These are phyloP conservation scores for Candida palmyrensis DNA, from an alignment of 805 yeast genomes.

Conservation along the genomic window DNA sequence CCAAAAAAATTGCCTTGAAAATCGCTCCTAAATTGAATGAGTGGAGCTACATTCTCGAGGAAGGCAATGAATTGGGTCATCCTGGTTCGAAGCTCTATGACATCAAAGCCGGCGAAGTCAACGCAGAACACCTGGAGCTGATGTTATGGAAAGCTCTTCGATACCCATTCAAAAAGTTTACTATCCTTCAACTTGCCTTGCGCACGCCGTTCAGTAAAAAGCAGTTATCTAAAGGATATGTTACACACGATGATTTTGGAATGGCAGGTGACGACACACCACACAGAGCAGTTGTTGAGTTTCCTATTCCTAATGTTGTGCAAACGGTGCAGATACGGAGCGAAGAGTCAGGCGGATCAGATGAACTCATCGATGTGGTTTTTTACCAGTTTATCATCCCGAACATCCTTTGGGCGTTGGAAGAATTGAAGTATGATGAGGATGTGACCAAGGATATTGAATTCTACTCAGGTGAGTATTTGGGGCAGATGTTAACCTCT, in stretches of 20 bases:
- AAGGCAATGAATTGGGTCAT: not conserved
- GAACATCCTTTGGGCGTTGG: slow-evolving; percentile 29
- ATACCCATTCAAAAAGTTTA: no score
- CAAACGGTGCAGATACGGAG: slow-evolving; percentile 39
- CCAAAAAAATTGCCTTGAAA: slow-evolving; percentile 49
- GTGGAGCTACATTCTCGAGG: slow-evolving; percentile 37
- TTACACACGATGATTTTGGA: slow-evolving; percentile 82
- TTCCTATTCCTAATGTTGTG: slow-evolving; percentile 75
- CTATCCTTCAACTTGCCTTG: slow-evolving; percentile 1
- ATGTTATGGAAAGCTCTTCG: no score
- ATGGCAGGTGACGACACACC: slow-evolving; percentile 79
- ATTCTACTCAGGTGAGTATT: slow-evolving; percentile 25
- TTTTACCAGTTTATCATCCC: slow-evolving; percentile 68
- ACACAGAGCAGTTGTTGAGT: slow-evolving; percentile 55
- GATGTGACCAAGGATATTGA: slow-evolving; percentile 10
- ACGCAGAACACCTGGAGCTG: no score
- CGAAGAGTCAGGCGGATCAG: slow-evolving; percentile 16
- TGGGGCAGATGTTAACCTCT: slow-evolving; percentile 30
- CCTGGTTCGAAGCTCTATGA: not conserved
- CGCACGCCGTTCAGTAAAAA: slow-evolving; percentile 2
- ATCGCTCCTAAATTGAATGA: slow-evolving; percentile 56
- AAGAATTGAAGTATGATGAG: slow-evolving; percentile 17
- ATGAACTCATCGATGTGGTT: slow-evolving; percentile 54
- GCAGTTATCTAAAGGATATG: slow-evolving; percentile 58
- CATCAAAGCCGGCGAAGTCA: not conserved